A percentile compares a stretch with the other conserved stretches of the same genome.
These are phyloP conservation scores for Acanthamoeba rhysodes DNA, from an alignment of 208 protist species.

Conservation along the genomic window DNA sequence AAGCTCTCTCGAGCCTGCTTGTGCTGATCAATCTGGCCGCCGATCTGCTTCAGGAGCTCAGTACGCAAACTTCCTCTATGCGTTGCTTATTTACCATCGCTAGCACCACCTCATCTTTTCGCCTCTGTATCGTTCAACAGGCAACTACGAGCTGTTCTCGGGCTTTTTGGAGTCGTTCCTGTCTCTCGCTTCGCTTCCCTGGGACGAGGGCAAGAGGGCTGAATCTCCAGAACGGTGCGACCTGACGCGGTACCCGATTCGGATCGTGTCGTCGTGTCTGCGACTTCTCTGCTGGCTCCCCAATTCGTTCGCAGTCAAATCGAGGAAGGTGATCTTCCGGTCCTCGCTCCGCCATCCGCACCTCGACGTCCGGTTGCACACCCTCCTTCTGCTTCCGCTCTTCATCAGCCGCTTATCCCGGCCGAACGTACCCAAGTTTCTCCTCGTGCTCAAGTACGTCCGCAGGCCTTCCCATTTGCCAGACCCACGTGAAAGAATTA, in stretches of 20 bases:
- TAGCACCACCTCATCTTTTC: neutral
- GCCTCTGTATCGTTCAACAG: neutral
- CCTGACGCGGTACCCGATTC: neutral
- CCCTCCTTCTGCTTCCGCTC: conserved; percentile 31
- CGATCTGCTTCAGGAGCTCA: conserved; percentile 26
- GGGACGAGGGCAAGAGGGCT: neutral
- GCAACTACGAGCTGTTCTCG: conserved; percentile 46
- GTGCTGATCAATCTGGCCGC: neutral
- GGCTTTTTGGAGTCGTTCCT: conserved; percentile 48
- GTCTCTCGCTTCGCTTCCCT: conserved; percentile 20
- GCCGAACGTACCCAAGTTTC: conserved; percentile 42
- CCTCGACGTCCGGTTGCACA: neutral
- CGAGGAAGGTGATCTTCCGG: conserved; percentile 12
- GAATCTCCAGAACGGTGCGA: neutral
- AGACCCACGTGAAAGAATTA: no score
- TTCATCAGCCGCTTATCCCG: conserved; percentile 30
- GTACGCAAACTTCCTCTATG: neutral
- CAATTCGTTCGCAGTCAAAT: conserved; percentile 35
- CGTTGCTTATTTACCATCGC: no score
- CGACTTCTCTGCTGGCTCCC: conserved; percentile 51
- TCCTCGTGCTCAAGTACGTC: conserved; percentile 28
- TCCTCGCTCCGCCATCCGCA: conserved; percentile 12
- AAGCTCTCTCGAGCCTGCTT: neutral
- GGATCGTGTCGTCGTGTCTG: conserved; percentile 18
- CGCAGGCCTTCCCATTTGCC: neutral